These are phyloP conservation scores for Rhodocollybia butyracea DNA, from an alignment of 768 basidiomycete species.

Conservation along the genomic window DNA sequence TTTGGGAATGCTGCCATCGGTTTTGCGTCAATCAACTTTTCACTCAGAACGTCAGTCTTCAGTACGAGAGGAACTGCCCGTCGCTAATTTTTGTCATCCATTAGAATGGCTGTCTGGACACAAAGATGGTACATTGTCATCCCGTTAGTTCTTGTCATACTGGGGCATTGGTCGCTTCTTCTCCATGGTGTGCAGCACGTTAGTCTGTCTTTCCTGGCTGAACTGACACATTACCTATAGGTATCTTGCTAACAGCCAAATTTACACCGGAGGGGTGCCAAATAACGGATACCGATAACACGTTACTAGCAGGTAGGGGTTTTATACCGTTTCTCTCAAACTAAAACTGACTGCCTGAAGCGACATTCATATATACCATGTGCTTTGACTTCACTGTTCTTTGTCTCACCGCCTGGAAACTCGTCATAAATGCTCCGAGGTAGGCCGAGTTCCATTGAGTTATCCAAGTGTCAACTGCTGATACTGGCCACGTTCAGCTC, in stretches of 20 bases:
- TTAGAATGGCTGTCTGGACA: constrained; percentile 71
- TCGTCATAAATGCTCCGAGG: constrained; percentile 36
- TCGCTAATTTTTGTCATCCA: not conserved
- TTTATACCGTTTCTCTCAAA: no score
- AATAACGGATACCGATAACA: constrained; percentile 62
- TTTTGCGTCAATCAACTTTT: constrained; percentile 69
- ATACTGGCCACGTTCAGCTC: not conserved
- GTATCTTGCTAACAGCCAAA: constrained; percentile 55
- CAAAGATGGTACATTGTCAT: constrained; percentile 51
- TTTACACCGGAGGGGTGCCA: constrained; percentile 54
- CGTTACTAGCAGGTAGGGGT: no score
- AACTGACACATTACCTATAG: constrained; percentile 24
- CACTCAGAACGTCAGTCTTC: constrained; percentile 57
- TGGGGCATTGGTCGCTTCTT: constrained; percentile 72
- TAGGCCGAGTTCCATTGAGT: constrained; percentile 52
- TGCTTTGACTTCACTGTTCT: constrained; percentile 66
- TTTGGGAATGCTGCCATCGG: constrained; percentile 68
- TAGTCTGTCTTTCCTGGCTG: not conserved
- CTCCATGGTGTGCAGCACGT: constrained; percentile 48
- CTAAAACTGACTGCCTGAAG: constrained; percentile 57
- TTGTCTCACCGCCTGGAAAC: constrained; percentile 59
- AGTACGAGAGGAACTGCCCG: not conserved
- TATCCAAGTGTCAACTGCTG: not conserved
- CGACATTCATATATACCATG: constrained; percentile 75
- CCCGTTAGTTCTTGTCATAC: constrained; percentile 53